Evolutionary conservation across 2,329 filamentous ascomycete species (phyloP), one percentile per base, ranked within the genome.

Genomic region (Dactylellina leptospora): DNA sequence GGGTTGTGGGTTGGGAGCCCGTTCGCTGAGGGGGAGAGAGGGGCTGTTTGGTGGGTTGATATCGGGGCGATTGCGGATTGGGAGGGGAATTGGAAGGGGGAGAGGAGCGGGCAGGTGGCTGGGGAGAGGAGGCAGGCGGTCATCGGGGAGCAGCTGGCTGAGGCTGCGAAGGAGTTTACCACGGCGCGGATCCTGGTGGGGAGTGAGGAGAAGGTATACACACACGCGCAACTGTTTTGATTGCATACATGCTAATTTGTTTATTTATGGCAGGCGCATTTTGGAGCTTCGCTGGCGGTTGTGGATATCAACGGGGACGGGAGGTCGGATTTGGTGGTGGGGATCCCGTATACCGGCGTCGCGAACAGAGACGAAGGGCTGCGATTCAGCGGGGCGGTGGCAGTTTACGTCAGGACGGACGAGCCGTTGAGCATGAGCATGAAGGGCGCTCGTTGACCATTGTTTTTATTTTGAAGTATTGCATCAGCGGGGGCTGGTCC

Each of bases 11-110:
- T 76, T 4, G 73, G 73, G 1, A 76, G 69, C 33, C 74, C 74
- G 16, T 75, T 70, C 33, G 75, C 74, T 45, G 58, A 68, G 16
- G 56, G 59, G 2, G 74, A 76, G 69, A 60, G 55, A n/a, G 75
- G 76, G 0, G 73, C 53, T 5, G 71, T 76, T 38, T 77, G 76
- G 76, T 75, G 73, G 73, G 55, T 75, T 45, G 73, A 75, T 74
- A 58, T 77, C n/a, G 71, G 68, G 13, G 64, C 40, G 3, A 45
- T 75, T 27, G 42, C 73, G 11, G 50, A 48, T 16, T 40, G 47
- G 53, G 54, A 42, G 10, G 58, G n/a, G 13, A n/a, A 55, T 28
- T 50, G 45, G 27, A 51, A 50, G 44, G 16, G 13, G 22, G 16
- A 4, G 48, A 22, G 22, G 22, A 18, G 8, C 48, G 20, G 53